Base-by-base conservation (phyloP, 2,329 filamentous ascomycete species). In the Fusarium sp. region DNA sequence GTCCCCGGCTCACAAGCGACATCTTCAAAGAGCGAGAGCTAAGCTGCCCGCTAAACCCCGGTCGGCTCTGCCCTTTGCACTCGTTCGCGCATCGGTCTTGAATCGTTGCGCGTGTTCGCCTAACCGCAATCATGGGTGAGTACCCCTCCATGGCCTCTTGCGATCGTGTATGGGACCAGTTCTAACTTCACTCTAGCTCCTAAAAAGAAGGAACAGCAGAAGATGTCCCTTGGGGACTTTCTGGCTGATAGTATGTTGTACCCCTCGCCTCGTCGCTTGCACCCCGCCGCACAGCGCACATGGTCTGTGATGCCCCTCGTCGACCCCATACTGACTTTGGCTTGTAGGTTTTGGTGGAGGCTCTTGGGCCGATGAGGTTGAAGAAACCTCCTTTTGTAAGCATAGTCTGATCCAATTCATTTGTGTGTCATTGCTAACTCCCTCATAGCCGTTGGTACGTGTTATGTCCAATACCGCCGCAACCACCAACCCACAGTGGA, bases 331-430 rank as follows among this genome's bases (percentile, higher is more conserved):
- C 69, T 75, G 49, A 75, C 69, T 44, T 38, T 35, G 47, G 32
- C 31, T 48, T 51, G 41, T 50, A 82, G 80, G 78, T 66, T 82
- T 80, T 66, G 83, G 81, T 69, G 93, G 75, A 72, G 73, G 94
- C 75, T 98, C 95, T 70, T 99, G 95, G 95, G 95, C 95, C 72
- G 96, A 99, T 80, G 95, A 99, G 77, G 97, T 99, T 81, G 95
- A 99, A 79, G 93, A 97, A 73, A 85, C 91, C 67, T 62, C 57
- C 36, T 86, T 88, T 77, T 82, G 91, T 94, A 84, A 82, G 88
- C 81, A 54, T 7, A 49, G 46, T 38, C 36, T 57, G 52, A 57
- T 54, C 39, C 42, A 29, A 25, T 47, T 29, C 13, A 14, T 46
- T 27, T 39, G 23, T 42, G 47, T 37, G 52, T 43, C 69, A 70